These are phyloP conservation scores for Pelagophyceae sp. DNA, from an alignment of 352 stramenopile genomes.

Conservation along the genomic window DNA sequence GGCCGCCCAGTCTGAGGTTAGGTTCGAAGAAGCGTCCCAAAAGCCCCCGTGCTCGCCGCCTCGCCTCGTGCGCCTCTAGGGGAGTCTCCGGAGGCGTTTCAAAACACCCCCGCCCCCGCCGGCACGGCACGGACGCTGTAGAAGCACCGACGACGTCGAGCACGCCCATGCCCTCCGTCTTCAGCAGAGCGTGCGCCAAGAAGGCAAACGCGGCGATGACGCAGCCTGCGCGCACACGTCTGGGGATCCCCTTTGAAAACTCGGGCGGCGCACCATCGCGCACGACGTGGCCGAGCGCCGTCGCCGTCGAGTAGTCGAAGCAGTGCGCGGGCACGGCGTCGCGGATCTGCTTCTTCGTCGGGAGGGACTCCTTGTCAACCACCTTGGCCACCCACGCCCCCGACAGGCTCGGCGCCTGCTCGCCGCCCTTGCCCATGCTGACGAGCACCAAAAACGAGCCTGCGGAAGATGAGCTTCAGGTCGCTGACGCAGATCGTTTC, in stretches of 20 bases:
- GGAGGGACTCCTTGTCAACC: constrained; percentile 26
- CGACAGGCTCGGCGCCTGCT: not conserved
- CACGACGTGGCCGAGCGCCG: constrained; percentile 76
- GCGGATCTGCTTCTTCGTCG: constrained; percentile 42
- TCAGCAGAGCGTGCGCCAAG: constrained; percentile 48
- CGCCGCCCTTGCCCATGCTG: not conserved
- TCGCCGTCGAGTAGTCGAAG: constrained; percentile 85
- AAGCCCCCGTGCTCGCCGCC: too few species aligned
- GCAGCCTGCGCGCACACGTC: constrained; percentile 30
- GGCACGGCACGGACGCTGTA: too few species aligned
- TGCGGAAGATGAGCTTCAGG: too few species aligned
- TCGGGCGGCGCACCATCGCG: constrained; percentile 52
- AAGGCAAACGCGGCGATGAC: constrained; percentile 78
- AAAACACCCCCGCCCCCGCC: too few species aligned
- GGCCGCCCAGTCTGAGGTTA: too few species aligned
- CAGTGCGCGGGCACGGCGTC: constrained; percentile 78
- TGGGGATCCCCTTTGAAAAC: not conserved
- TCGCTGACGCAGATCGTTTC: too few species aligned
- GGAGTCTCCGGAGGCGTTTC: too few species aligned
- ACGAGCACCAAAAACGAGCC: too few species aligned
- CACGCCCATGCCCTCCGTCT: constrained; percentile 35
- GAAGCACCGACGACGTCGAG: constrained; percentile 46
- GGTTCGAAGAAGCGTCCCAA: too few species aligned
- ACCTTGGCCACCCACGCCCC: not conserved
- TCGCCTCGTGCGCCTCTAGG: too few species aligned